These are phyloP conservation scores for Myrica gale DNA, from an alignment of 306 rosid species.

Conservation along the genomic window DNA sequence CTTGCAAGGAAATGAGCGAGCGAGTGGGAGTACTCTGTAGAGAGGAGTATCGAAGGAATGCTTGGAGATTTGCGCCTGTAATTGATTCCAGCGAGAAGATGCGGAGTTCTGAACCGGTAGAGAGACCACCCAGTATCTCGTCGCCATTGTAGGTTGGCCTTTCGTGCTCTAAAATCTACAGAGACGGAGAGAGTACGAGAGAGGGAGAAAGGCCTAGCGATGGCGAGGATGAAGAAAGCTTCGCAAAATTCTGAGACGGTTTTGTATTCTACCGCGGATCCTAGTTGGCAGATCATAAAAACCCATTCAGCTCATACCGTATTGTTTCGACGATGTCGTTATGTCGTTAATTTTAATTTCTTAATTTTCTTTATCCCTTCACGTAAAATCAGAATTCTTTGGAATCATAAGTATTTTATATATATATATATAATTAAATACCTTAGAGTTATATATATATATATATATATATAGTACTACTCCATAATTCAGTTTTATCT, in stretches of 20 bases:
- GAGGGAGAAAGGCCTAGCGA: background rate
- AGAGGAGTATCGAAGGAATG: conserved; percentile 96
- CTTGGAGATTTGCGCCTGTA: conserved; percentile 86
- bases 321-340: too few relatives aligned
- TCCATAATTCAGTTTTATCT: too few relatives aligned
- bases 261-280: background rate
- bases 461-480: too few relatives aligned
- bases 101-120: conserved; percentile 72
- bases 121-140: conserved; percentile 88
- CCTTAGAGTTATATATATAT: too few relatives aligned
- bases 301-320: background rate
- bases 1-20: conserved; percentile 11
- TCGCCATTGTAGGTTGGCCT: conserved; percentile 56
- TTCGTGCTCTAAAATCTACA: background rate
- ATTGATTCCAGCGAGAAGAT: conserved; percentile 68
- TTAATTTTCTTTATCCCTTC: too few relatives aligned
- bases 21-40: conserved; percentile 52
- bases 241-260: background rate
- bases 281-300: background rate
- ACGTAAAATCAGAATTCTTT: too few relatives aligned
- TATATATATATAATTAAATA: too few relatives aligned
- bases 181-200: conserved; percentile 1
- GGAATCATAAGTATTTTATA: too few relatives aligned
- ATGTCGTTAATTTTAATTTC: too few relatives aligned
- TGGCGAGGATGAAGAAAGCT: conserved; percentile 3